These are phyloP conservation scores for Daldinia loculata DNA, from an alignment of 495 filamentous ascomycete genomes.

Conservation along the genomic window DNA sequence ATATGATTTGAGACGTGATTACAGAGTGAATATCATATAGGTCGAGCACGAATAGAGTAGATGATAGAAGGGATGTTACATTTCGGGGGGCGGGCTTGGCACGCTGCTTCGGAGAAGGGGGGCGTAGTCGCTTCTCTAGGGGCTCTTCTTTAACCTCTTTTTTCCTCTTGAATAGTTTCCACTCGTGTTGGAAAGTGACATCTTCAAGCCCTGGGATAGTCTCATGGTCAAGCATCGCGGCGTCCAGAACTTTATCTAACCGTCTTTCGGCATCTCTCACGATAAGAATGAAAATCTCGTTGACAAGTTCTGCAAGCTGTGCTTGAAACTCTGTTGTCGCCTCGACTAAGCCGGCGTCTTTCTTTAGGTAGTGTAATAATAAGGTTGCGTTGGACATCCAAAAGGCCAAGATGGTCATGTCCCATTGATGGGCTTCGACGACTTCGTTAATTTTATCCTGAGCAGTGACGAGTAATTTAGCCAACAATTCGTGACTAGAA, in stretches of 20 bases:
- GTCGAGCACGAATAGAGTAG: constrained; percentile 95
- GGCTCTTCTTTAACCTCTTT: constrained; percentile 86
- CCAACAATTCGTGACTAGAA: constrained; percentile 83
- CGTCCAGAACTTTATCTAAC: constrained; percentile 94
- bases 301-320: constrained; percentile 92
- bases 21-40: constrained; percentile 99
- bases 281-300: constrained; percentile 99
- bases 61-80: constrained; percentile 95
- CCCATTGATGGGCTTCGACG: constrained; percentile 94
- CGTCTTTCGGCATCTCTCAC: constrained; percentile 96
- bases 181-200: constrained; percentile 95
- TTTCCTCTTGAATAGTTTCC: constrained; percentile 94
- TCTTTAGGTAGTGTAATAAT: constrained; percentile 94
- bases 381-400: constrained; percentile 99
- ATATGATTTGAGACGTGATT: constrained; percentile 89
- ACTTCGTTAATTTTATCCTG: constrained; percentile 97
- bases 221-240: constrained; percentile 95
- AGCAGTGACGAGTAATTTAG: constrained; percentile 79
- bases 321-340: constrained; percentile 90
- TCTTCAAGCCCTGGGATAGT: constrained; percentile 98
- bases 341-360: constrained; percentile 82
- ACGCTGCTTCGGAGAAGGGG: constrained; percentile 92
- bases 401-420: constrained; percentile 98
- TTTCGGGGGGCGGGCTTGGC: constrained; percentile 93
- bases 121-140: constrained; percentile 88